Base-by-base conservation (phyloP, 441 rosid species). In the Codiaeum variegatum region DNA sequence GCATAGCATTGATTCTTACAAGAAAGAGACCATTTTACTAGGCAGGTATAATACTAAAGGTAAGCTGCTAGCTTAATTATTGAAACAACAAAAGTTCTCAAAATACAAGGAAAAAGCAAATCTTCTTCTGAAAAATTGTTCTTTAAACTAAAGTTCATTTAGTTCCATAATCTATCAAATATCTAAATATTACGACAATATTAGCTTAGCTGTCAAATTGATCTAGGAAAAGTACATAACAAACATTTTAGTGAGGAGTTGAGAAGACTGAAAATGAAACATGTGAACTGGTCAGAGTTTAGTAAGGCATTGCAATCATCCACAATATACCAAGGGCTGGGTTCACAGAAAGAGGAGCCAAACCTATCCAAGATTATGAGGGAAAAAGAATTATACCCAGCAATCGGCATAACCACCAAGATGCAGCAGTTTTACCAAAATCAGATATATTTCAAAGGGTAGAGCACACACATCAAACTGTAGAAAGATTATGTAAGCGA, bases 401-500 rank as follows among this genome's bases (percentile, higher is more conserved):
- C 29, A 7, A 9, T 42, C 46, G n/a, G 32, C 9, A 47, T 56
- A 28, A 32, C 46, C 49, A 55, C 26, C 56, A 19, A 65, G 76
- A 40, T 71, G 21, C 44, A 38, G 70, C 69, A 64, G 31, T 58
- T n/a, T 9, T 42, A 31, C 23, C 2, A 4, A 47, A 32, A 31
- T 0, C 44, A 42, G 16, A 55, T 38, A 38, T 58, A 31, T 13
- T 31, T 66, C 71, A 31, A 26, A 23, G 16, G 51, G 32, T 58
- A 61, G 36, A 28, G 49, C 47, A 52, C 52, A 52, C 15, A 38
- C 73, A 52, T 21, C 15, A 19, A 52, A 64, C 46, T 34, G 26
- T 11, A 12, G 9, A 28, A 60, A 66, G 44, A 46, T 52, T 13
- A 32, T 32, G 24, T 34, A 32, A 55, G 70, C 65, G 23, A 80